phyloP scores from a whole-genome alignment of 2,329 filamentous ascomycete species.

The Blumeria graminis region DNA sequence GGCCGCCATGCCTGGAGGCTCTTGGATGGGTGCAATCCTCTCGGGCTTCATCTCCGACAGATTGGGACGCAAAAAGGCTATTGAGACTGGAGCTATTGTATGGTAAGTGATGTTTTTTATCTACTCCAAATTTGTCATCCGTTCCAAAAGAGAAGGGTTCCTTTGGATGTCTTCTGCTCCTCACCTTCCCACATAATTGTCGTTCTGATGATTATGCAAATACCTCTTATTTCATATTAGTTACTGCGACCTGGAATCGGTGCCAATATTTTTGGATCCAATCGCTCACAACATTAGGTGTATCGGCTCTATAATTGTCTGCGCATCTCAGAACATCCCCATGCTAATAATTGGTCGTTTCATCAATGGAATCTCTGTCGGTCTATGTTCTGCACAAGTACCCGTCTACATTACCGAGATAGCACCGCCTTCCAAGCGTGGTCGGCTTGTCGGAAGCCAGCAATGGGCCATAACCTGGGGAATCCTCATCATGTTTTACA shows the following conservation, averaged over 20 bases:
- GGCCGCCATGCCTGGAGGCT: constrained; percentile 46
- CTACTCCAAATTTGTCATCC: too few relatives aligned
- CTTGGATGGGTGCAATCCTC: constrained; percentile 36
- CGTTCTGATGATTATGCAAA: too few relatives aligned
- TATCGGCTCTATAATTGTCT: constrained; percentile 34
- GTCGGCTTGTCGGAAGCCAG: constrained; percentile 44
- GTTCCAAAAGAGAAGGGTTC: too few relatives aligned
- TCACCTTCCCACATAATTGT: too few relatives aligned
- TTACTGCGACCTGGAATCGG: too few relatives aligned
- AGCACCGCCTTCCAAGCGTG: constrained; percentile 30
- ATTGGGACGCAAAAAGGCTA: constrained; percentile 24
- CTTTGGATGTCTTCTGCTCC: not conserved
- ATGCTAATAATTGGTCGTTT: constrained; percentile 30
- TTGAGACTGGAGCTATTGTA: constrained; percentile 23
- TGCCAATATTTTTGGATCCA: too few relatives aligned
- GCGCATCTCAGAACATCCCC: constrained; percentile 28
- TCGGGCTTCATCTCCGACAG: constrained; percentile 35
- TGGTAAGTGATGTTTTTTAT: constrained; percentile 15
- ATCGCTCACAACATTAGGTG: constrained; percentile 14
- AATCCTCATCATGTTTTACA: constrained; percentile 47
- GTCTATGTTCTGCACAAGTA: constrained; percentile 36
- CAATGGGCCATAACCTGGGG: constrained; percentile 46
- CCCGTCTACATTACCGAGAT: constrained; percentile 46
- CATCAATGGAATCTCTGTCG: constrained; percentile 40
- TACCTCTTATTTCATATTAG: too few relatives aligned